Percentiles rank a stretch among this genome's conserved stretches.
These are phyloP conservation scores for Solanum commersonii DNA, from an alignment of 257 asterid genomes.

Conservation along the genomic window DNA sequence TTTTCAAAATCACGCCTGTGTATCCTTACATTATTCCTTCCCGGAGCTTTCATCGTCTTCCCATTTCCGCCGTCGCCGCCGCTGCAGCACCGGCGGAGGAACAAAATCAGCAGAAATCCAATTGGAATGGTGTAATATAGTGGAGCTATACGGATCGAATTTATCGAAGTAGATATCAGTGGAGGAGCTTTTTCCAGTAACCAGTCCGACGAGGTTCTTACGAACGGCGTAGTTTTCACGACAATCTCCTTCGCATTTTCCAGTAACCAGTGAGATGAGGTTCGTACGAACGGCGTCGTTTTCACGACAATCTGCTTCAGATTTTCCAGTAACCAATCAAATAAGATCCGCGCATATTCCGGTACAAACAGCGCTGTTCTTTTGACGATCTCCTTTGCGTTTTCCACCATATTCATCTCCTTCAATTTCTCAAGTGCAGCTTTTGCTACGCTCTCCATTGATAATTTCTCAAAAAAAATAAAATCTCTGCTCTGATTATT, in stretches of 20 bases:
- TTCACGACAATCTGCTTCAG: not conserved
- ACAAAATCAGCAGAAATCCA: not conserved
- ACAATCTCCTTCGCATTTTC: not conserved
- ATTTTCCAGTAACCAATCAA: not conserved
- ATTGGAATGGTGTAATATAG: not conserved
- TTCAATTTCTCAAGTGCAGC: conserved; percentile 9
- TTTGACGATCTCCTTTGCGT: not conserved
- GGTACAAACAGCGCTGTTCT: not conserved
- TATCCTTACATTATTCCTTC: conserved; percentile 1
- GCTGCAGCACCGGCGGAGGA: not conserved
- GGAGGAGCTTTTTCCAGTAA: not conserved
- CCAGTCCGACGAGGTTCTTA: not conserved
- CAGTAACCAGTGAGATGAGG: not conserved
- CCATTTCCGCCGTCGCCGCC: not conserved
- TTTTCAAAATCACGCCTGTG: not conserved
- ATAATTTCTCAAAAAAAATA: not conserved
- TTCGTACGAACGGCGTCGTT: not conserved
- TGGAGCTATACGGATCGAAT: not conserved
- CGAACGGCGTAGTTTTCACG: not conserved
- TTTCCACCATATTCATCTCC: conserved; percentile 1
- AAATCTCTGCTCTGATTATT: not conserved
- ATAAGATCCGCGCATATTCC: not conserved
- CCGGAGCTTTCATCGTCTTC: conserved; percentile 21
- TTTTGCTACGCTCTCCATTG: not conserved
- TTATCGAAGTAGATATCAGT: not conserved